Conservation (phyloP, 2,329 filamentous ascomycete species). For the Aurifilum marmelostoma region DNA sequence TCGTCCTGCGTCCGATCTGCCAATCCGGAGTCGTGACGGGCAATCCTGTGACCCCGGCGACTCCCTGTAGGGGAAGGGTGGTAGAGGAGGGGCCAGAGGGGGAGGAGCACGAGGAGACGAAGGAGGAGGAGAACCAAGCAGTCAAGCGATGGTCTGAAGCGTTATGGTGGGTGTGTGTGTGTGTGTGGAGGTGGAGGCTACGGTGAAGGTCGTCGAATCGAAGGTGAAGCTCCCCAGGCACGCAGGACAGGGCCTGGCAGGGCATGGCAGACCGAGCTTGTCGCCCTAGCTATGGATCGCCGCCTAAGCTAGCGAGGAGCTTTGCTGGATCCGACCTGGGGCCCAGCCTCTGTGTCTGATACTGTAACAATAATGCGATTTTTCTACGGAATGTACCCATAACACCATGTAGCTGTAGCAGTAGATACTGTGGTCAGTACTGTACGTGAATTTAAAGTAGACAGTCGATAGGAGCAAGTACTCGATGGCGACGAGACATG, state of each 20-base stretch:
- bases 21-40: not conserved
- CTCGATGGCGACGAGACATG: not conserved
- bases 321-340: slow-evolving; percentile 1
- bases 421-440: not conserved
- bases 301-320: not conserved
- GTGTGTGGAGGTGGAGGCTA: slow-evolving; percentile 1
- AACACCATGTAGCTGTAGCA: not conserved
- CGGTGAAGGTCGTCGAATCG: slow-evolving; percentile 4
- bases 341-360: slow-evolving; percentile 2
- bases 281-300: slow-evolving; percentile 6
- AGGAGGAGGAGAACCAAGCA: not conserved
- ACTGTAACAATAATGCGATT: not conserved
- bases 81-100: not conserved
- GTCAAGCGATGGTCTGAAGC: not conserved
- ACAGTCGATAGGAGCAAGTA: not conserved
- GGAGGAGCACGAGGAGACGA: not conserved
- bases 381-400: not conserved
- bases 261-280: slow-evolving; percentile 1
- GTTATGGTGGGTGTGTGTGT: not conserved
- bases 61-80: not conserved
- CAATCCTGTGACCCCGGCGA: slow-evolving; percentile 14
- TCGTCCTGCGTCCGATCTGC: not conserved
- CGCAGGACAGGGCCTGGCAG: not conserved
- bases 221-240: slow-evolving; percentile 11
- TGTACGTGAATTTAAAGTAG: not conserved